Evolutionary conservation across 2,329 filamentous ascomycete genomes (phyloP), one percentile per base, ranked within the genome.

Genomic region (Xylaria sp.): DNA sequence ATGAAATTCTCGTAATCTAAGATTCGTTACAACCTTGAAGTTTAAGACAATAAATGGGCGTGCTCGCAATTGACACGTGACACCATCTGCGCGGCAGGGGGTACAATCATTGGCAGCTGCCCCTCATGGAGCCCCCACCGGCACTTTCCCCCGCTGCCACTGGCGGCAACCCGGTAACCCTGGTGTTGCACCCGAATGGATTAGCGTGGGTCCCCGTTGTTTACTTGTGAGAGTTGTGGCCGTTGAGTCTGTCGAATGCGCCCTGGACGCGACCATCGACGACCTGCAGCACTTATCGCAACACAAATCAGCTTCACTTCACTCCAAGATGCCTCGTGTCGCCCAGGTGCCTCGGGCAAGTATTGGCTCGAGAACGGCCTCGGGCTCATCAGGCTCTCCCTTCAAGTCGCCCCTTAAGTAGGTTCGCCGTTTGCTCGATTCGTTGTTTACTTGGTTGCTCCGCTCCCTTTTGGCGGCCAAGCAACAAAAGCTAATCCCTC

Each of bases 351-450:
- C 86, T 72, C 86, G 87, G 72, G 79, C 83, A 61, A 84, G 82
- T 74, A 82, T 78, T 74, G 80, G 77, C 63, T 81, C 79, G 76
- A 83, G 83, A 77, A 80, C 81, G 48, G 81, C 82, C 20, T 85
- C 85, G 40, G 83, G 82, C 65, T 83, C 85, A 20, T 74, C 81
- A 36, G 81, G 81, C 54, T 88, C 87, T 26, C 86, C 87, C 5
- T 88, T 86, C 78, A 88, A 87, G 74, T 86, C 86, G 31, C 84
- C 86, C 5, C 77, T 88, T 64, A 88, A 88, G 86, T 88, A 81
- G 77, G 85, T 81, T 42, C 23, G 31, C 33, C 31, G 13, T 23
- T 17, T 38, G 46, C 6, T 28, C 20, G 28, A 33, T 56, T 70
- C 68, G 66, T 69, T 66, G 66, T 69, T 66, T 66, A 69, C 62